Percentiles rank a stretch among this genome's conserved stretches.
phyloP scores from a whole-genome alignment of 2,329 filamentous ascomycete genomes.

The Colletotrichum horii region DNA sequence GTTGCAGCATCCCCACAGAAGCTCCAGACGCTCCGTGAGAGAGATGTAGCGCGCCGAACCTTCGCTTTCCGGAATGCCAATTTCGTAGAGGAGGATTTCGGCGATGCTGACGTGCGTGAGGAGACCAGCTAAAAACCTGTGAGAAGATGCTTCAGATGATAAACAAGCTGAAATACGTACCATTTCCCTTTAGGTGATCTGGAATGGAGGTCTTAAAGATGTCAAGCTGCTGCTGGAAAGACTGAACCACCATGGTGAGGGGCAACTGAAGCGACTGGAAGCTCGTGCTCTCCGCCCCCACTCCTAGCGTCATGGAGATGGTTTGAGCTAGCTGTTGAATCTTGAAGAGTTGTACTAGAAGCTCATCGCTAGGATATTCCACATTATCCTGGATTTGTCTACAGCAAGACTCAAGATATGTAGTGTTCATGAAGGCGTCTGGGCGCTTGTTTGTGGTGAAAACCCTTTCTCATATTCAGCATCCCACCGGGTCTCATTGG shows the following conservation, averaged over 20 bases:
- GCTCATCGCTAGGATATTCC: constrained; percentile 48
- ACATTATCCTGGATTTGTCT: constrained; percentile 44
- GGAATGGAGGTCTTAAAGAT: constrained; percentile 41
- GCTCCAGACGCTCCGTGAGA: constrained; percentile 43
- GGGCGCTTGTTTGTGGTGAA: constrained; percentile 52
- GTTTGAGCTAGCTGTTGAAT: constrained; percentile 54
- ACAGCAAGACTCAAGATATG: constrained; percentile 48
- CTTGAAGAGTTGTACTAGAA: constrained; percentile 50
- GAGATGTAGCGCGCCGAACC: constrained; percentile 34
- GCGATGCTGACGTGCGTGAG: constrained; percentile 48
- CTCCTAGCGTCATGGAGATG: constrained; percentile 45
- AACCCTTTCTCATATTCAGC: constrained; percentile 30
- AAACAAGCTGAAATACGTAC: constrained; percentile 27
- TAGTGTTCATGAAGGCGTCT: constrained; percentile 52
- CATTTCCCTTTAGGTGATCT: constrained; percentile 35
- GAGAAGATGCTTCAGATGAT: background rate
- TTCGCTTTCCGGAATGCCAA: constrained; percentile 45
- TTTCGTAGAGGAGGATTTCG: constrained; percentile 52
- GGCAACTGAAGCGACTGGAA: constrained; percentile 41
- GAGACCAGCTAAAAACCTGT: constrained; percentile 37
- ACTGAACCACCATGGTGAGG: constrained; percentile 44
- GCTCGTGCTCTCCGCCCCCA: constrained; percentile 27
- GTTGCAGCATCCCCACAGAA: constrained; percentile 50
- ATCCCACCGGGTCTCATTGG: background rate
- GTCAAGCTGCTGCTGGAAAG: constrained; percentile 49